Conservation (phyloP, 768 basidiomycete species). For the Trametes cingulata region DNA sequence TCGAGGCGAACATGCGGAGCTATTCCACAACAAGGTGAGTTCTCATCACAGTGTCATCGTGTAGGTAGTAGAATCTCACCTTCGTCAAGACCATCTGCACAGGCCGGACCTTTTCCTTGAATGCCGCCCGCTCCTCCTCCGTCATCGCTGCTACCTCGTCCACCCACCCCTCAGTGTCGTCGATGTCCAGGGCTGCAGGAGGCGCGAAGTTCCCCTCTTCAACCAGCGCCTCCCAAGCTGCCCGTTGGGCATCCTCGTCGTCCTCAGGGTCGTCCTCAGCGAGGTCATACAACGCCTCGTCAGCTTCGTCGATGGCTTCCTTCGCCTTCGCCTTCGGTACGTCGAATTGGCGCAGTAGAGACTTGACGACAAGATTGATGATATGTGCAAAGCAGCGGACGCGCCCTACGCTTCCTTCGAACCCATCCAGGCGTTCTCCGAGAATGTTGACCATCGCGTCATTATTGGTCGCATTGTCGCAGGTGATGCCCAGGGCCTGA, state of each 20-base stretch:
- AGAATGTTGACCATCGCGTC: slow-evolving; percentile 1
- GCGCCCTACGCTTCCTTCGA: slow-evolving; percentile 1
- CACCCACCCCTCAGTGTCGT: neutral
- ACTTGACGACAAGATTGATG: slow-evolving; percentile 22
- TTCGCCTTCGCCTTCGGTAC: neutral
- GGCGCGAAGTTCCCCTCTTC: neutral
- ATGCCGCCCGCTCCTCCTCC: neutral
- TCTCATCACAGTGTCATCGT: too few relatives aligned
- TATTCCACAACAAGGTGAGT: neutral
- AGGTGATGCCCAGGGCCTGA: neutral
- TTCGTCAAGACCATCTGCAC: neutral
- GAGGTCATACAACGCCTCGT: too few relatives aligned
- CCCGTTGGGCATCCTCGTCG: neutral
- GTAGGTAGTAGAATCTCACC: neutral
- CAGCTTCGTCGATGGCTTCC: neutral
- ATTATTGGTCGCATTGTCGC: slow-evolving; percentile 2
- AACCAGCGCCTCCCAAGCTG: neutral
- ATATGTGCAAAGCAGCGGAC: slow-evolving; percentile 24
- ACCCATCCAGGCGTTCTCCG: neutral
- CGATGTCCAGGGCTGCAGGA: neutral
- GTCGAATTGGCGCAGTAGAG: slow-evolving; percentile 5
- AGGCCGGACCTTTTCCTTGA: neutral
- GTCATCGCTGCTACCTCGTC: neutral
- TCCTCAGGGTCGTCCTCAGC: neutral
- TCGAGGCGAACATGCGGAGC: slow-evolving; percentile 20